Percentiles rank a stretch among this genome's conserved stretches.
These are phyloP conservation scores for Botrytis elliptica DNA, from an alignment of 2,329 filamentous ascomycete species.

Conservation along the genomic window DNA sequence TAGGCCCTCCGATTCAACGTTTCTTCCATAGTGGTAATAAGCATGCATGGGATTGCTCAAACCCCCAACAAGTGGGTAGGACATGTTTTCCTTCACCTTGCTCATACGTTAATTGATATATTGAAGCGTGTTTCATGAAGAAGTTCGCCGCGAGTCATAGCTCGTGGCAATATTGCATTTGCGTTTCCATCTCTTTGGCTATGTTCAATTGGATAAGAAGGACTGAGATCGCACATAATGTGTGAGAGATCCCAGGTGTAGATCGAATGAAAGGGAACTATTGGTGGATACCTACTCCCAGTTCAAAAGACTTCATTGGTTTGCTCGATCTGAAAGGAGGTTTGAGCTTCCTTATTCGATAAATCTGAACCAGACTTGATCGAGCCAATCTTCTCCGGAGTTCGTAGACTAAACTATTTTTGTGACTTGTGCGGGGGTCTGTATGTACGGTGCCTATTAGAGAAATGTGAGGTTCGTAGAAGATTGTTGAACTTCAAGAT, in stretches of 20 bases:
- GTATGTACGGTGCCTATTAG: constrained; percentile 6
- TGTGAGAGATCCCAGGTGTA: constrained; percentile 11
- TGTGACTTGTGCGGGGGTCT: constrained; percentile 12
- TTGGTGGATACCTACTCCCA: constrained; percentile 10
- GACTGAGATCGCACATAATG: constrained; percentile 1
- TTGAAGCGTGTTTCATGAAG: constrained; percentile 16
- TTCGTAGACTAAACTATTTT: constrained; percentile 3
- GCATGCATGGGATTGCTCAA: constrained; percentile 20
- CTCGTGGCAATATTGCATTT: constrained; percentile 14
- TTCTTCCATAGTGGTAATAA: constrained; percentile 11
- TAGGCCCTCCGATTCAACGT: constrained; percentile 14
- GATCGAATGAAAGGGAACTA: constrained; percentile 7
- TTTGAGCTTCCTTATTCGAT: constrained; percentile 17
- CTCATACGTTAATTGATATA: constrained; percentile 12
- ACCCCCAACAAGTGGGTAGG: constrained; percentile 10
- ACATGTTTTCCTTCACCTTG: constrained; percentile 8
- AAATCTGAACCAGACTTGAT: constrained; percentile 12
- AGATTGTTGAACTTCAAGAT: constrained; percentile 13
- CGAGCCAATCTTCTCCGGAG: constrained; percentile 3
- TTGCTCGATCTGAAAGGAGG: constrained; percentile 3
- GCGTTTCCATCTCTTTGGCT: background rate
- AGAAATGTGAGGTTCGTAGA: constrained; percentile 2
- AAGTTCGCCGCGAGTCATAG: constrained; percentile 8
- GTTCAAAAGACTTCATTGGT: constrained; percentile 13
- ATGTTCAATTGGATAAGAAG: background rate